Conservation (phyloP, 306 rosid genomes). For the Prunus persica region Prunus_persica_NCBIv2 NC_034016.1:14051001-14051500, state of each 20-base stretch:
- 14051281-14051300: conserved; percentile 3
- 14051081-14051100: too few species aligned
- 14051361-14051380: conserved; percentile 29
- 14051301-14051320: not conserved
- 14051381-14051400: conserved; percentile 29
- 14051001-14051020: too few species aligned
- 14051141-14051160: too few species aligned
- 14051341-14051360: conserved; percentile 20
- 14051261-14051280: conserved; percentile 1
- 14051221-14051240: conserved; percentile 69
- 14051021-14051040: too few species aligned
- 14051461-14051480: not conserved
- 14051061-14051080: too few species aligned
- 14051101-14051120: too few species aligned
- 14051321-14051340: not conserved
- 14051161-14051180: not conserved
- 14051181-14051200: not conserved
- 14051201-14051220: conserved; percentile 81
- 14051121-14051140: too few species aligned
- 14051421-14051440: conserved; percentile 71
- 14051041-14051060: too few species aligned
- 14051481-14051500: too few species aligned
- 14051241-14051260: conserved; percentile 58
- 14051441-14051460: conserved; percentile 57
- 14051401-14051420: conserved; percentile 51